These are phyloP conservation scores for Fusarium tricinctum DNA, from an alignment of 2,329 filamentous ascomycete genomes.

Conservation along the genomic window DNA sequence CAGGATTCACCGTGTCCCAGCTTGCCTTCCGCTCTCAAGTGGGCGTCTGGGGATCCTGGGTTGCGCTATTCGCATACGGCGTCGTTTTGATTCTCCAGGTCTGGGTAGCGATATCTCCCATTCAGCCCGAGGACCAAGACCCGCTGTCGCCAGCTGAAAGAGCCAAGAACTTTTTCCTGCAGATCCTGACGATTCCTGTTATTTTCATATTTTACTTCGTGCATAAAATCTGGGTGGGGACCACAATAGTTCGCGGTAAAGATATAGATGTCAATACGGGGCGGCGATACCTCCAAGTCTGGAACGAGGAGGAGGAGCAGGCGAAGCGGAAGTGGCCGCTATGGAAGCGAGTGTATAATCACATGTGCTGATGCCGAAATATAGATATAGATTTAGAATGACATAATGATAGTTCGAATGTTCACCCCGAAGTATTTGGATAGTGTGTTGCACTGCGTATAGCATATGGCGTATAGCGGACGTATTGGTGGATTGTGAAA, in stretches of 20 bases:
- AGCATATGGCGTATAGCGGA: too few species aligned
- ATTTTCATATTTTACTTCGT: constrained; percentile 75
- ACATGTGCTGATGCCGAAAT: constrained; percentile 68
- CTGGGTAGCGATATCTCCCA: constrained; percentile 85
- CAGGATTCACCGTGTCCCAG: constrained; percentile 77
- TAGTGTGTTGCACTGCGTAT: not conserved
- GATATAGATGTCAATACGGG: constrained; percentile 92
- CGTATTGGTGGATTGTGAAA: not conserved
- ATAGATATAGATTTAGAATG: not conserved
- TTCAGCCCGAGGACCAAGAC: constrained; percentile 51
- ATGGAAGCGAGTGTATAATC: constrained; percentile 82
- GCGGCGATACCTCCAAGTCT: constrained; percentile 83
- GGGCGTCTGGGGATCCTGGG: constrained; percentile 83
- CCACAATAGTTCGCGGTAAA: constrained; percentile 72
- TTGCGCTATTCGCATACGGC: constrained; percentile 82
- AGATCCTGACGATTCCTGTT: constrained; percentile 77
- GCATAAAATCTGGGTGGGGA: constrained; percentile 82
- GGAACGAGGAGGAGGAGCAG: constrained; percentile 77
- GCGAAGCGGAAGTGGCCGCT: constrained; percentile 78
- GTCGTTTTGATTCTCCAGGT: constrained; percentile 87
- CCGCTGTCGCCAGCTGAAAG: constrained; percentile 55
- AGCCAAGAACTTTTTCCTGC: constrained; percentile 76
- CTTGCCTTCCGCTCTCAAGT: constrained; percentile 85
- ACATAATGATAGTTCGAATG: not conserved
- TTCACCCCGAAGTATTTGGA: not conserved